Percentiles rank a stretch among this genome's conserved stretches.
phyloP scores from a whole-genome alignment of 192 early-diverging fungal species.

The Coemansia asiatica region DNA sequence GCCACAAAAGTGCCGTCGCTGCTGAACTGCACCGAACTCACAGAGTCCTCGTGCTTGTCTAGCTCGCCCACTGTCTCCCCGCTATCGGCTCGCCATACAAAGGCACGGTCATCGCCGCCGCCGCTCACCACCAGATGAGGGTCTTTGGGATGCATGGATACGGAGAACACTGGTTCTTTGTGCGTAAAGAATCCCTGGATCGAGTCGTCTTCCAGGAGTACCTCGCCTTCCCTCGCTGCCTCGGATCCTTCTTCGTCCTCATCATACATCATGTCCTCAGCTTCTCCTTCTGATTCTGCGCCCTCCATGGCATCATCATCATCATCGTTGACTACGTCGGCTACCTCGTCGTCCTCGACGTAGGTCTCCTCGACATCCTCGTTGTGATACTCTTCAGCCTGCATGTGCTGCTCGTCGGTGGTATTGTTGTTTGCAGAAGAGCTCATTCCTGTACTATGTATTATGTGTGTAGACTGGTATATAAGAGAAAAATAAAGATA shows the following conservation, averaged over 20 bases:
- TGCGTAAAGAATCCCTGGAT: slow-evolving; percentile 89
- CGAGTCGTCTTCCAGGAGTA: slow-evolving; percentile 72
- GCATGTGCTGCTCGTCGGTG: slow-evolving; percentile 49
- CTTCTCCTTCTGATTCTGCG: not conserved
- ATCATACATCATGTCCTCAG: not conserved
- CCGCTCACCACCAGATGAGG: slow-evolving; percentile 72
- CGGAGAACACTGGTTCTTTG: slow-evolving; percentile 84
- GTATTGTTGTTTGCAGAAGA: slow-evolving; percentile 50
- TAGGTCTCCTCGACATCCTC: slow-evolving; percentile 56
- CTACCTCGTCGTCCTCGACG: slow-evolving; percentile 36
- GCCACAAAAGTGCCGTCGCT: slow-evolving; percentile 82
- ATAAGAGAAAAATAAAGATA: slow-evolving; percentile 11
- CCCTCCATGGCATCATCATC: slow-evolving; percentile 59
- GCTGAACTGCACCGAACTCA: slow-evolving; percentile 79
- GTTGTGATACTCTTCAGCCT: slow-evolving; percentile 55
- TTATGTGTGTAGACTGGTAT: no score
- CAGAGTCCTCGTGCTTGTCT: slow-evolving; percentile 84
- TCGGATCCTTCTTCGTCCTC: not conserved
- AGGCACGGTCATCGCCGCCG: slow-evolving; percentile 91
- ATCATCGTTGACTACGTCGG: slow-evolving; percentile 27
- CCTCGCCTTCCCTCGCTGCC: slow-evolving; percentile 6
- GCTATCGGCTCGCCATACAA: slow-evolving; percentile 82
- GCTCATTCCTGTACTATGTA: slow-evolving; percentile 23
- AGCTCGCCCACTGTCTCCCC: slow-evolving; percentile 71
- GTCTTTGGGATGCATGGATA: slow-evolving; percentile 77